These are phyloP conservation scores for Pseudogymnoascus sp. DNA, from an alignment of 2,329 filamentous ascomycete species.

Conservation along the genomic window DNA sequence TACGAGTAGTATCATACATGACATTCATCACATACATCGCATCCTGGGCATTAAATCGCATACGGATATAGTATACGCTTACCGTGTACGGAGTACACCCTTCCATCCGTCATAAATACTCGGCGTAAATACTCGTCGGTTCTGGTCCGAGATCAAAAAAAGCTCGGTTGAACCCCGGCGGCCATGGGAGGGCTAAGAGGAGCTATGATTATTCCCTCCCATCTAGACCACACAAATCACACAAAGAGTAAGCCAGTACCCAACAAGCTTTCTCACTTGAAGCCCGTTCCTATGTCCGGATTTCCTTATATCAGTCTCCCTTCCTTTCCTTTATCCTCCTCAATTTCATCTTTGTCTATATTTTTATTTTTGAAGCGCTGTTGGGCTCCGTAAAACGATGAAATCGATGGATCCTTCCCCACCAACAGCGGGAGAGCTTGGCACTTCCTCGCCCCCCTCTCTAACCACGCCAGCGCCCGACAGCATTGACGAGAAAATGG, in stretches of 20 bases:
- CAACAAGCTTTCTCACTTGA: constrained; percentile 1
- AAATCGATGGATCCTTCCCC: not conserved
- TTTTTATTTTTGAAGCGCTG: not conserved
- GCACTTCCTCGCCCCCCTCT: constrained; percentile 1
- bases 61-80: not conserved
- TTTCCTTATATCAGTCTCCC: not conserved
- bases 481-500: not conserved
- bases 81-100: constrained; percentile 2
- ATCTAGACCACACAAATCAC: constrained; percentile 5
- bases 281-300: not conserved
- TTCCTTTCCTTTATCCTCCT: not conserved
- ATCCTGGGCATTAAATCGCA: not conserved
- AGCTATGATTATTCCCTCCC: not conserved
- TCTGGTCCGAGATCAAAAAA: not conserved
- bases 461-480: not conserved
- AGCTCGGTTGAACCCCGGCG: not conserved
- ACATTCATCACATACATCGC: not conserved
- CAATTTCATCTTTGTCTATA: not conserved
- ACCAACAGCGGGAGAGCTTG: not conserved
- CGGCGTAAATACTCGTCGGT: not conserved
- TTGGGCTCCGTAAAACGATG: not conserved
- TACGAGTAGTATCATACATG: constrained; percentile 2
- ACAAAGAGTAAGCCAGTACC: not conserved
- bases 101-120: not conserved
- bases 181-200: not conserved